A percentile compares a stretch with the other conserved stretches of the same genome.
These are phyloP conservation scores for Coemansia sp. DNA, from an alignment of 192 early-diverging fungal genomes.

Conservation along the genomic window DNA sequence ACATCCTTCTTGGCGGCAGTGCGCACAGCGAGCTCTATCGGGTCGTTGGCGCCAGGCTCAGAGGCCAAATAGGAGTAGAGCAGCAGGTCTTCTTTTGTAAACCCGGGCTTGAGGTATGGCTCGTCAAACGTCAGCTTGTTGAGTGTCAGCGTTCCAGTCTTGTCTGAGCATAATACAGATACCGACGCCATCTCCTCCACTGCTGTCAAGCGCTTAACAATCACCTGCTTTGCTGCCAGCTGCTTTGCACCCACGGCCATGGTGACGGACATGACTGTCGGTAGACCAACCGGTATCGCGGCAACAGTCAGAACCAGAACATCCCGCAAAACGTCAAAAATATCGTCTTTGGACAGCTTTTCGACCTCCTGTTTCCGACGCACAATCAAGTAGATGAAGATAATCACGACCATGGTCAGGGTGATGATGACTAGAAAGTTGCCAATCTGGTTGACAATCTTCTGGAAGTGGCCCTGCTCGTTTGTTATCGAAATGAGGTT, in stretches of 20 bases:
- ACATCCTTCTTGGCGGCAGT: slow-evolving; percentile 73
- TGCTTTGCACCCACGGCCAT: slow-evolving; percentile 91
- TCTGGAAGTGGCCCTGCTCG: slow-evolving; percentile 97
- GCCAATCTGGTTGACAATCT: slow-evolving; percentile 89
- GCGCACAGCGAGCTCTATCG: slow-evolving; percentile 86
- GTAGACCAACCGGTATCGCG: slow-evolving; percentile 90
- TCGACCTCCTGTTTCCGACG: slow-evolving; percentile 54
- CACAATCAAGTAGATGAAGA: slow-evolving; percentile 72
- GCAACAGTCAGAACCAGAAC: slow-evolving; percentile 91
- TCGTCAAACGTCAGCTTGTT: slow-evolving; percentile 91
- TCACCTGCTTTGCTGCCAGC: slow-evolving; percentile 86
- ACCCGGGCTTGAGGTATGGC: slow-evolving; percentile 68
- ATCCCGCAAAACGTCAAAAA: slow-evolving; percentile 64
- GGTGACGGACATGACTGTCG: slow-evolving; percentile 90
- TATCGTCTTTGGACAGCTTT: slow-evolving; percentile 54
- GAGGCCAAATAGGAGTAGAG: slow-evolving; percentile 79
- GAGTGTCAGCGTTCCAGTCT: slow-evolving; percentile 88
- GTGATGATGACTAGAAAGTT: slow-evolving; percentile 90
- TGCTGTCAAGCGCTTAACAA: slow-evolving; percentile 91
- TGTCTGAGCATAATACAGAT: slow-evolving; percentile 80
- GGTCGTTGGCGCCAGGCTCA: slow-evolving; percentile 85
- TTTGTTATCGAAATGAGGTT: slow-evolving; percentile 89
- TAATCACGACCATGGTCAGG: slow-evolving; percentile 72
- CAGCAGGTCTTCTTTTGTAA: slow-evolving; percentile 75
- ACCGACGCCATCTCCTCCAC: slow-evolving; percentile 92